These are phyloP conservation scores for Globisporangium iwayamae DNA, from an alignment of 352 stramenopile genomes.

Conservation along the genomic window DNA sequence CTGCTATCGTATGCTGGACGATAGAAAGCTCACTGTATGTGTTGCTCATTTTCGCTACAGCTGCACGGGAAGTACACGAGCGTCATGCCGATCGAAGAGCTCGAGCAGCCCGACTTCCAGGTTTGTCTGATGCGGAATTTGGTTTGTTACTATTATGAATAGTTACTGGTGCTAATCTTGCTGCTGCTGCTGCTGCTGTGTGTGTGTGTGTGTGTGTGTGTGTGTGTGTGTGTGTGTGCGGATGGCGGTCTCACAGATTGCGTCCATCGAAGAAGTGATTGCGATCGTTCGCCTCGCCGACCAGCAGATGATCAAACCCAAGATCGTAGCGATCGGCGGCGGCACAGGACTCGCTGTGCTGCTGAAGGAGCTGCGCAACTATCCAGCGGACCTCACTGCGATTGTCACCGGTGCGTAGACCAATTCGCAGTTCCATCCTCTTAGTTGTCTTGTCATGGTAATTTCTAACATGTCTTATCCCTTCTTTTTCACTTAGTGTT, in stretches of 20 bases:
- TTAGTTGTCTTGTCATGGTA: too few species aligned
- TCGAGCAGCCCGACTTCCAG: constrained; percentile 80
- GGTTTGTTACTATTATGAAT: background rate
- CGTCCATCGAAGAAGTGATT: constrained; percentile 70
- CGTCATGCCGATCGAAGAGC: constrained; percentile 82
- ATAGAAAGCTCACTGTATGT: background rate
- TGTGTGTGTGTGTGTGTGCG: background rate
- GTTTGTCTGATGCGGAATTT: constrained; percentile 19
- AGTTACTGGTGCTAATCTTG: background rate
- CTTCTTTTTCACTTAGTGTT: constrained; percentile 41
- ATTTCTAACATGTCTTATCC: too few species aligned
- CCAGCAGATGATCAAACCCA: constrained; percentile 74
- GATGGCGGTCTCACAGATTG: constrained; percentile 40
- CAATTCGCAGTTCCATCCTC: background rate
- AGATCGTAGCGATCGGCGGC: constrained; percentile 81
- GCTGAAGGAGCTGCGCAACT: constrained; percentile 81
- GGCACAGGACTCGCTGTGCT: constrained; percentile 79
- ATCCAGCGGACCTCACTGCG: constrained; percentile 81
- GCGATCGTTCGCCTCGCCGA: constrained; percentile 74
- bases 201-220: background rate
- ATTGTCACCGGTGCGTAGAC: constrained; percentile 59
- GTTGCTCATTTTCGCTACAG: constrained; percentile 24
- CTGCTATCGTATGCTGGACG: background rate
- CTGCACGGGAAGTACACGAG: constrained; percentile 81
- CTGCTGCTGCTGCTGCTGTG: too few species aligned